Evolutionary conservation across 1,284 basidiomycete species (phyloP), one percentile per base, ranked within the genome.

Genomic region (Phellinidium pouzarii): DNA sequence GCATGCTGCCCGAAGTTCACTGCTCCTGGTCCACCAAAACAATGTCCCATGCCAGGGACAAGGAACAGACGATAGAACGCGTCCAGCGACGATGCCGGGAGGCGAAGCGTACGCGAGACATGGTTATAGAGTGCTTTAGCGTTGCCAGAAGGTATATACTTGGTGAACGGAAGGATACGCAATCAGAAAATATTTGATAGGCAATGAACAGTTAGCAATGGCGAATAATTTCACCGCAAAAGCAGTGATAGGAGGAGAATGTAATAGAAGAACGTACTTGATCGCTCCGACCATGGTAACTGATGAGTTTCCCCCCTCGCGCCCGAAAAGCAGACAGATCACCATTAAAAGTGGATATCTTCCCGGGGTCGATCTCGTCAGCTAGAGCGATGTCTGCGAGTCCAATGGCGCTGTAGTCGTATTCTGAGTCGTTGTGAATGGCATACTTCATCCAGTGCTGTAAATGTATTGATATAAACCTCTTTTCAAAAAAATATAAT

Each of bases 21-120:
- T 14, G 50, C 61, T 42, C 48, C 46, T 11, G 41, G 40, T 3
- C 53, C 55, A 6, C 59, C 65, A 27, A 52, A 58, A 60, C 71
- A 72, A 55, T 73, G 71, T n/a, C 58, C 57, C 71, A 74, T 73
- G 1, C 71, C 73, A 1, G 70, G 68, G 14, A 73, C 65, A 23
- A 67, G 60, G 60, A 71, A 74, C n/a, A 72, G 63, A 12, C 67
- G 65, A 60, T 73, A 73, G 57, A 64, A 67, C 40, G 66, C 61
- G 48, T 67, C 62, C 19, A 70, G 62, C 37, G 61, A 58, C 29
- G 19, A n/a, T 34, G 61, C 44, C 4, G 55, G 48, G 44, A 60
- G 61, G 41, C 62, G 55, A 12, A 60, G 54, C 44, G 59, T 65
- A 53, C 58, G 61, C 20, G 62, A 52, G 41, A 71, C 64, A 41